These are phyloP conservation scores for Sporothrix luriei DNA, from an alignment of 2,329 filamentous ascomycete species.

Conservation along the genomic window DNA sequence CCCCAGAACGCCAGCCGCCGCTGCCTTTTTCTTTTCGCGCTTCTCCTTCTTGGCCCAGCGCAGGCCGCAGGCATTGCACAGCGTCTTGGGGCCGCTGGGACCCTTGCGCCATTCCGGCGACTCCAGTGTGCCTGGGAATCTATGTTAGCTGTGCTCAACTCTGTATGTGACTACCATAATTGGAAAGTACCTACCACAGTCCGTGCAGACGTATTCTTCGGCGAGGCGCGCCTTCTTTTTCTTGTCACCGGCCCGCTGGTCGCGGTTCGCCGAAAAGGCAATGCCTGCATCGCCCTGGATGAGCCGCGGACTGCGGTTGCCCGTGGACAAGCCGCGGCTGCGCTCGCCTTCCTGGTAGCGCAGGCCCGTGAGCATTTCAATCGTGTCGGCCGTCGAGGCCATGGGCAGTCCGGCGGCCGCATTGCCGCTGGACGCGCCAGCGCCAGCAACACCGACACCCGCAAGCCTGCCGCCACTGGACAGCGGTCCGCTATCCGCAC, in stretches of 20 bases:
- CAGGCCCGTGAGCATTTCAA: constrained; percentile 90
- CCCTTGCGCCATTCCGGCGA: constrained; percentile 97
- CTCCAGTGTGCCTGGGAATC: constrained; percentile 59
- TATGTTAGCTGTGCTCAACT: neutral
- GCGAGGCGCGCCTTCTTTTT: constrained; percentile 83
- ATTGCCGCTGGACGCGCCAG: neutral
- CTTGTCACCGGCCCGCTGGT: constrained; percentile 71
- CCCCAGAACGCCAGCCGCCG: constrained; percentile 19
- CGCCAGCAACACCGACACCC: neutral
- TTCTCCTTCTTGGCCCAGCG: constrained; percentile 81
- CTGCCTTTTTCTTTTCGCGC: constrained; percentile 52
- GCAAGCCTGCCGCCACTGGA: neutral
- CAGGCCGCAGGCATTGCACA: constrained; percentile 91
- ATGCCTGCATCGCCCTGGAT: constrained; percentile 87
- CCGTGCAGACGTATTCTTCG: constrained; percentile 92
- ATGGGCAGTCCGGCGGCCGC: constrained; percentile 1
- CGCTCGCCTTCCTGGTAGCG: constrained; percentile 87
- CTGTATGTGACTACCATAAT: neutral
- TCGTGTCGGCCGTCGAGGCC: constrained; percentile 76
- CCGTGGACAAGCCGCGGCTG: constrained; percentile 83
- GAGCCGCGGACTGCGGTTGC: constrained; percentile 75
- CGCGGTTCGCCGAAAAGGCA: constrained; percentile 77
- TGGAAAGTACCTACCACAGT: constrained; percentile 69
- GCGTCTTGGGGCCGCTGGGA: constrained; percentile 85
- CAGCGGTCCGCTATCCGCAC: neutral